Base-by-base conservation (phyloP, 108 stramenopile genomes). In the Nannochloropsis oceanica region DNA sequence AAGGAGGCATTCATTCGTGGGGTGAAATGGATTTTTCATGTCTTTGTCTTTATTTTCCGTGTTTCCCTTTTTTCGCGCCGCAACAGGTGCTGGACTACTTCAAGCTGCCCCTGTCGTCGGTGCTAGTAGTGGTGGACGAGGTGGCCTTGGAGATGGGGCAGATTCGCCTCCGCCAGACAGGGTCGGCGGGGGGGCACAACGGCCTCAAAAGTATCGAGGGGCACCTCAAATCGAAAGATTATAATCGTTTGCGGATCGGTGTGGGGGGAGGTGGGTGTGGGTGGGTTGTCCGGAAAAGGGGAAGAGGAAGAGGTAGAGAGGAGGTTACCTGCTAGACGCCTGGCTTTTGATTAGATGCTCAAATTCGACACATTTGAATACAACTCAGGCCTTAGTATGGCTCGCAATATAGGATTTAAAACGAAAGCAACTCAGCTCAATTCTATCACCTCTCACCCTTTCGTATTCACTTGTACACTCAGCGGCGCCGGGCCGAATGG, bases 121-220 rank as follows among this genome's bases (percentile, higher is more conserved):
- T 84, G 18, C 34, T 88, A 81, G 82, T 85, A 26, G 79, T 88
- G 20, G 84, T 85, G 13, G 88, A 88, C 82, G 88, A 88, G 43
- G 81, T 85, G 43, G 88, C 88, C 79, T 50, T 88, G 44, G 88
- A 88, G 73, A 82, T 88, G 18, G 88, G 88, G 2, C 84, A 85
- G 82, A 59, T 88, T 27, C 84, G 88, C 12, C 88, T 88, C 20
- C 84, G 84, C 81, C 81, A 27, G 13, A 88, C 84, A 46, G 88
- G 88, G 2, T 79, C 84, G 11, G 25, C 88, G 22, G 84, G 84
- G 8, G 88, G 88, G 0, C 88, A 88, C 88, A 88, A 88, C 82
- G 88, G 88, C 50, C 84, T 88, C 27, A 85, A 85, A 81, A 82
- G 82, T 50, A 27, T 88, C 26, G 83, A 88, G 59, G 26, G 46